A percentile compares a stretch with the other conserved stretches of the same genome.
Conservation (phyloP, 805 yeast species). For the Pichia sporocuriosa region DNA sequence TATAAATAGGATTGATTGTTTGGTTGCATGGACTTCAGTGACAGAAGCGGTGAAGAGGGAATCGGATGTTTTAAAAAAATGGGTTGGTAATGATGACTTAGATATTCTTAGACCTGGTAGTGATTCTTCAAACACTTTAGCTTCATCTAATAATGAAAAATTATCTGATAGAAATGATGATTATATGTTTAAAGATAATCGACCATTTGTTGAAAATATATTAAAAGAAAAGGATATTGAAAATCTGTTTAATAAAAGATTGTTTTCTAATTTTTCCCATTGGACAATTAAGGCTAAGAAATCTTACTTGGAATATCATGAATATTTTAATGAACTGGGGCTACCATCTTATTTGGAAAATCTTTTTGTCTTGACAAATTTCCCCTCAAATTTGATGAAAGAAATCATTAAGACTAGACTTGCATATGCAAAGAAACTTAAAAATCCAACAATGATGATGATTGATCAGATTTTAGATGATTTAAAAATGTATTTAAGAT, state of each 20-base stretch:
- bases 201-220: slow-evolving; percentile 74
- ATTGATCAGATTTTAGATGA: slow-evolving; percentile 91
- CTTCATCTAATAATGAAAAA: background rate
- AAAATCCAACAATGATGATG: slow-evolving; percentile 89
- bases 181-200: slow-evolving; percentile 49
- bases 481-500: slow-evolving; percentile 65
- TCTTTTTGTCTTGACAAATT: slow-evolving; percentile 57
- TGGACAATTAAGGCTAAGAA: slow-evolving; percentile 77
- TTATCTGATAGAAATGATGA: slow-evolving; percentile 5
- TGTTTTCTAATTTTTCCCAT: slow-evolving; percentile 65
- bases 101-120: slow-evolving; percentile 44
- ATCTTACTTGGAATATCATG: slow-evolving; percentile 57
- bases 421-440: slow-evolving; percentile 67
- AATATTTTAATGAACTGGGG: slow-evolving; percentile 57
- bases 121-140: background rate
- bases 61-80: slow-evolving; percentile 50
- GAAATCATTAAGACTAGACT: slow-evolving; percentile 72
- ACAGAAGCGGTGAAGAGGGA: slow-evolving; percentile 63
- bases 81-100: slow-evolving; percentile 82
- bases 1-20: slow-evolving; percentile 59
- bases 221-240: slow-evolving; percentile 75
- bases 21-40: slow-evolving; percentile 78
- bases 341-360: slow-evolving; percentile 66
- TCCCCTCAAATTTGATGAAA: slow-evolving; percentile 74
- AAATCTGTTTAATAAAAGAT: slow-evolving; percentile 60